These are phyloP conservation scores for Rhodotorula babjevae DNA, from an alignment of 768 basidiomycete species.

Conservation along the genomic window DNA sequence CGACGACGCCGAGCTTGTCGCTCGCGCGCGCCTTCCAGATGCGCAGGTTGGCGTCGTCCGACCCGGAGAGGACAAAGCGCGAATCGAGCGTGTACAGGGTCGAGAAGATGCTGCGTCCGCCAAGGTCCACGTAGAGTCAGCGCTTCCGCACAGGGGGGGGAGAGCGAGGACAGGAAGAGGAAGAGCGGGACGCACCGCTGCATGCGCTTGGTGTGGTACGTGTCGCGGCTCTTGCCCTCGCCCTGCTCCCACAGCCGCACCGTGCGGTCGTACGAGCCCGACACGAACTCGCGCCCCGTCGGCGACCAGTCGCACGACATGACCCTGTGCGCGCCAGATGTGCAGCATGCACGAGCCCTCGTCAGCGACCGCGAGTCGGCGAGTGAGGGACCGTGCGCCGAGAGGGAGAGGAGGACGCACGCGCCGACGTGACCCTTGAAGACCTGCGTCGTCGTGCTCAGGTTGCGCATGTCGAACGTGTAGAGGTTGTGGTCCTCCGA, in stretches of 20 bases:
- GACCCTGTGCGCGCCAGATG: slow-evolving; percentile 58
- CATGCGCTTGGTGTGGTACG: slow-evolving; percentile 99
- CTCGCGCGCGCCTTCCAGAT: slow-evolving; percentile 64
- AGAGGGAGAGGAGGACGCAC: not conserved
- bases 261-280: slow-evolving; percentile 93
- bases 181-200: slow-evolving; percentile 61
- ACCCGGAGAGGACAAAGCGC: slow-evolving; percentile 50
- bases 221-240: slow-evolving; percentile 71
- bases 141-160: not conserved
- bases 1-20: slow-evolving; percentile 84
- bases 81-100: slow-evolving; percentile 84
- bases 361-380: not conserved
- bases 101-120: slow-evolving; percentile 66
- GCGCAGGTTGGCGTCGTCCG: slow-evolving; percentile 44
- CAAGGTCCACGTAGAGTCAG: not conserved
- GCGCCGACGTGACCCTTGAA: slow-evolving; percentile 88
- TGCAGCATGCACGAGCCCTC: not conserved
- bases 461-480: slow-evolving; percentile 88
- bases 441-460: slow-evolving; percentile 76
- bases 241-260: slow-evolving; percentile 88
- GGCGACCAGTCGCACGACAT: slow-evolving; percentile 98
- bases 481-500: slow-evolving; percentile 98
- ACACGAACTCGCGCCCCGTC: slow-evolving; percentile 90
- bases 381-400: not conserved
- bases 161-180: not conserved